These are phyloP conservation scores for Ceratopteris richardii DNA, from an alignment of 75 land plant species.

Conservation along the genomic window DNA sequence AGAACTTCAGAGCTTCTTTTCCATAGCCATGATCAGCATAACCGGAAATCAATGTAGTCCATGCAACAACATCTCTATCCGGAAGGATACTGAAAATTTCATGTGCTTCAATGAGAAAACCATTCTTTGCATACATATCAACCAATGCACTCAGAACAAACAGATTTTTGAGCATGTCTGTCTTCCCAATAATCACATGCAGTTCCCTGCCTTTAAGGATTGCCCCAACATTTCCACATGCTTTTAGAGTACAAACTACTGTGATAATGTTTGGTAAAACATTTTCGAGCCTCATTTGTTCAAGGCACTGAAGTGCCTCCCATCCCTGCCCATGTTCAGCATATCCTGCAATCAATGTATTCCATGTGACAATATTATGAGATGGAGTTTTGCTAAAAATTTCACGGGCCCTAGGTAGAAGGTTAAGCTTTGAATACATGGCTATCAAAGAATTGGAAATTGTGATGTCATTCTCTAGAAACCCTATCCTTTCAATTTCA, in stretches of 20 bases:
- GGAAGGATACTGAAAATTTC: slow-evolving; percentile 31
- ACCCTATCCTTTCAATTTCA: slow-evolving; percentile 2
- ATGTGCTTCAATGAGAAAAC: slow-evolving; percentile 26
- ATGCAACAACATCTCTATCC: slow-evolving; percentile 39
- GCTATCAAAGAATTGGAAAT: slow-evolving; percentile 9
- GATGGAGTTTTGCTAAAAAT: slow-evolving; percentile 38
- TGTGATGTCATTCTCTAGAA: slow-evolving; percentile 5
- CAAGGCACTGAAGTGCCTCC: slow-evolving; percentile 44
- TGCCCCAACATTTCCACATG: slow-evolving; percentile 39
- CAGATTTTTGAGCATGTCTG: slow-evolving; percentile 24
- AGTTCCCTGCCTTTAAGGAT: slow-evolving; percentile 38
- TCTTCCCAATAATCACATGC: slow-evolving; percentile 35
- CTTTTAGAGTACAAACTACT: slow-evolving; percentile 39
- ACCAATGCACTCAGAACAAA: slow-evolving; percentile 45
- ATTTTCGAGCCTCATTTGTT: slow-evolving; percentile 28
- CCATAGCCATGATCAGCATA: slow-evolving; percentile 46
- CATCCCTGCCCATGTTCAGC: slow-evolving; percentile 32
- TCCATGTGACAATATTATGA: slow-evolving; percentile 59
- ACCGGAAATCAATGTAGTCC: slow-evolving; percentile 57
- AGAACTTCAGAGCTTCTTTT: slow-evolving; percentile 27
- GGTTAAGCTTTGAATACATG: slow-evolving; percentile 39
- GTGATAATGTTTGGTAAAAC: slow-evolving; percentile 40
- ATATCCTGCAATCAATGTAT: slow-evolving; percentile 54
- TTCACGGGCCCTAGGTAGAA: slow-evolving; percentile 18
- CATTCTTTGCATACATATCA: slow-evolving; percentile 57